These are phyloP conservation scores for Rhizopus sp. DNA, from an alignment of 371 early-diverging fungal species.

Conservation along the genomic window DNA sequence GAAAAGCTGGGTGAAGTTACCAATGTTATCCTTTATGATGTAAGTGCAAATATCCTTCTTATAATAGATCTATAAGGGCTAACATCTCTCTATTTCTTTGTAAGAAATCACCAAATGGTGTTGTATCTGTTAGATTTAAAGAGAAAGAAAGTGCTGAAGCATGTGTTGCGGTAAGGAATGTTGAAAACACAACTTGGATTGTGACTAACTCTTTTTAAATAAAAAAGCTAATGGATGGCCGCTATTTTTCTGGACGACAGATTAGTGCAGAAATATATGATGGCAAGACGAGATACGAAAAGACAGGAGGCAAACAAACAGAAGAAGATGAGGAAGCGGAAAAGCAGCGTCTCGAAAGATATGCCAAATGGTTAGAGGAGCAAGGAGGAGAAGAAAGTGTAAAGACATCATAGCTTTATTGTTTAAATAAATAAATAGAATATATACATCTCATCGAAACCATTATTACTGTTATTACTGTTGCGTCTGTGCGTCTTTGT, in stretches of 20 bases:
- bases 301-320: slow-evolving; percentile 44
- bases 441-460: neutral
- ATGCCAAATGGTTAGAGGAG: slow-evolving; percentile 81
- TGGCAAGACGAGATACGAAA: slow-evolving; percentile 71
- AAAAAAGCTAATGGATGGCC: slow-evolving; percentile 80
- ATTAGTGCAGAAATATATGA: slow-evolving; percentile 82
- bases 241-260: slow-evolving; percentile 87
- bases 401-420: slow-evolving; percentile 21
- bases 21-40: slow-evolving; percentile 85
- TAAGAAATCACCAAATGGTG: slow-evolving; percentile 83
- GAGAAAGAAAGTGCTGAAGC: slow-evolving; percentile 78
- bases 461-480: neutral
- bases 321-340: slow-evolving; percentile 75
- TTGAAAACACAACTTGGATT: neutral
- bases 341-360: slow-evolving; percentile 72
- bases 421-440: slow-evolving; percentile 3
- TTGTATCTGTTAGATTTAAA: slow-evolving; percentile 87
- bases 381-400: slow-evolving; percentile 28
- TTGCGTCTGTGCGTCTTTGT: neutral
- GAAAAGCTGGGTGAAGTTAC: slow-evolving; percentile 93
- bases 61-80: too few relatives aligned
- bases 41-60: slow-evolving; percentile 36
- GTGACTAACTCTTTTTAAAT: neutral
- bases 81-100: neutral
- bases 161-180: slow-evolving; percentile 70